phyloP scores from a whole-genome alignment of 148 eudicot species.

The Vaccinium macrocarpon region DNA sequence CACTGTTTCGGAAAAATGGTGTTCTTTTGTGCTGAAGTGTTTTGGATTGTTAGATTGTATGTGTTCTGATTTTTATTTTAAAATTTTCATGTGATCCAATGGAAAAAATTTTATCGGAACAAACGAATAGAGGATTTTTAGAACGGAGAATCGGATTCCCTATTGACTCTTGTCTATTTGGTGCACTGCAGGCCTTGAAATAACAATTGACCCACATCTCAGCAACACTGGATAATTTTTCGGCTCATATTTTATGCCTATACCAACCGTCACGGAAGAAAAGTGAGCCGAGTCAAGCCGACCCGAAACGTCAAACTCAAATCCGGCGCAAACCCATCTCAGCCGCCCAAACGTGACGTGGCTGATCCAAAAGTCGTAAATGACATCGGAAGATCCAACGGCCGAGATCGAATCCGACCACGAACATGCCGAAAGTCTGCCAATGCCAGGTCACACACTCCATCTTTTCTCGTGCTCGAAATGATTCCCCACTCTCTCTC shows the following conservation, averaged over 20 bases:
- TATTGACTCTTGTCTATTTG: too few species aligned
- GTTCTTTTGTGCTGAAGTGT: too few species aligned
- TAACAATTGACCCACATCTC: not conserved
- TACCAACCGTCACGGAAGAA: too few species aligned
- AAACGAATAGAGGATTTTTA: too few species aligned
- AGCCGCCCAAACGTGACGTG: not conserved
- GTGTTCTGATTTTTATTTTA: too few species aligned
- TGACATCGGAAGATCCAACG: conserved; percentile 12
- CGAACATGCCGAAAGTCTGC: conserved; percentile 21
- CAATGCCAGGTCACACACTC: conserved; percentile 24
- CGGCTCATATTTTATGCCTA: not conserved
- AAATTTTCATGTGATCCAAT: too few species aligned
- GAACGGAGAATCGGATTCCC: too few species aligned
- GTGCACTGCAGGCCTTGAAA: too few species aligned
- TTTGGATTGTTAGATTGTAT: too few species aligned
- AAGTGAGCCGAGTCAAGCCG: not conserved
- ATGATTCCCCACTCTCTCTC: conserved; percentile 16
- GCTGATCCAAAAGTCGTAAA: not conserved
- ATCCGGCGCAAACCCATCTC: not conserved
- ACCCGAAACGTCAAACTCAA: not conserved
- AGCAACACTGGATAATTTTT: not conserved
- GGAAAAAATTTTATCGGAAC: too few species aligned
- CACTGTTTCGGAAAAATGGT: too few species aligned
- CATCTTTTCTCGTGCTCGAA: conserved; percentile 33
- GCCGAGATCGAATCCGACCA: not conserved